Percentiles rank a stretch among this genome's conserved stretches.
These are phyloP conservation scores for Moesziomyces sp. DNA, from an alignment of 1,284 basidiomycete species.

Conservation along the genomic window DNA sequence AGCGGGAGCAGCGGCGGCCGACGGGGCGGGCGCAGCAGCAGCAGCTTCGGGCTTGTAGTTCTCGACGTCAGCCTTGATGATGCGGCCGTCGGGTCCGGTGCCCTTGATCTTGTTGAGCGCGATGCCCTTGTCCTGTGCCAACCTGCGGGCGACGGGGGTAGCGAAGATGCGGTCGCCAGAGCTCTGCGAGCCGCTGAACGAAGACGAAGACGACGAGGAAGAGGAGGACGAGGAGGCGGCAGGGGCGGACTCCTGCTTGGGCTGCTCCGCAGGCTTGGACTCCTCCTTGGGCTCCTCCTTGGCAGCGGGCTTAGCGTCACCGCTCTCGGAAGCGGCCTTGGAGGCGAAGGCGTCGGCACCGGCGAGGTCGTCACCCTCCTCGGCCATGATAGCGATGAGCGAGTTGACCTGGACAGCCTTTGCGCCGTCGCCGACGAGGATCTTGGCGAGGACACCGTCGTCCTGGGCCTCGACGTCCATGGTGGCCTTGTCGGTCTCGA, in stretches of 20 bases:
- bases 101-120: constrained; percentile 92
- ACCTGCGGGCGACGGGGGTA: constrained; percentile 92
- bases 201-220: constrained; percentile 16
- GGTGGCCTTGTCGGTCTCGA: constrained; percentile 72
- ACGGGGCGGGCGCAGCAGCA: constrained; percentile 30
- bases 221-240: constrained; percentile 25
- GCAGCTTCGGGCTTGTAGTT: constrained; percentile 73
- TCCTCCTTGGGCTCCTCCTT: constrained; percentile 49
- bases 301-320: constrained; percentile 64
- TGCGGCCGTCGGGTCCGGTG: constrained; percentile 90
- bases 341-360: constrained; percentile 81
- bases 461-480: constrained; percentile 70
- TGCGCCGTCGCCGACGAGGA: constrained; percentile 63
- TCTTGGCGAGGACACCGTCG: constrained; percentile 69
- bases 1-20: constrained; percentile 33
- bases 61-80: constrained; percentile 93
- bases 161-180: constrained; percentile 78
- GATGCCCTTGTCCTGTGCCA: constrained; percentile 93
- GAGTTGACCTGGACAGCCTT: constrained; percentile 68
- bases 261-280: constrained; percentile 52
- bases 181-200: constrained; percentile 45
- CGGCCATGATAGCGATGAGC: constrained; percentile 68
- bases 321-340: constrained; percentile 68
- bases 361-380: constrained; percentile 69
- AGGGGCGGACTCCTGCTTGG: constrained; percentile 44